Evolutionary conservation across 352 stramenopile species (phyloP), one percentile per base, ranked within the genome.

Genomic region (Pythium coloratum): DNA sequence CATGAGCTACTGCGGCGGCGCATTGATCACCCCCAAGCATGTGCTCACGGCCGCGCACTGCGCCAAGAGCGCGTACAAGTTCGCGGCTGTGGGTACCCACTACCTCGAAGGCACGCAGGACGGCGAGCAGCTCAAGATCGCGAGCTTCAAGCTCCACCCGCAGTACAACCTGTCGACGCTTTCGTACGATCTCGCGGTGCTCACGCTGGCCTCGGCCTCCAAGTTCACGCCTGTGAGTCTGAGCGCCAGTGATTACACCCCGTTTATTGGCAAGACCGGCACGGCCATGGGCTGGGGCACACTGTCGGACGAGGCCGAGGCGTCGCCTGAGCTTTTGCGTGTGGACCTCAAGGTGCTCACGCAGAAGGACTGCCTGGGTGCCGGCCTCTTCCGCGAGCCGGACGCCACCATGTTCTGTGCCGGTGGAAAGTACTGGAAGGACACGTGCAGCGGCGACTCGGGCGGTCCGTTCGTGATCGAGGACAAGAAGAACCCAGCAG

Each of bases 21-120:
- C 56, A 33, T 33, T 62, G 30, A 62, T 62, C 56, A n/a, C 56
- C 9, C 56, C 56, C 36, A 62, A 46, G 33, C 24, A 62, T 10
- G 56, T 62, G 34, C 56, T 62, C 36, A 53, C 56, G 36, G 56
- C 56, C 8, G 56, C 38, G n/a, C 56, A 62, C 26, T 62, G 56
- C 55, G 20, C 30, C 5, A 13, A n/a, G 9, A n/a, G 24, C 56
- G 18, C 14, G 8, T 33, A 62, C 18, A 62, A 34, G 34, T 62
- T 38, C 16, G 56, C 33, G 36, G 33, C 56, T 1, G 56, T 62
- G 33, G 56, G 56, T 33, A 62, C 24, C 33, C 56, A 62, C 42
- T 62, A 40, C 56, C 14, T 53, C n/a, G 18, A 42, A 18, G 56
- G 56, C 10, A 38, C 12, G 6, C 18, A 10, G 16, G 56, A 51